Evolutionary conservation across 495 filamentous ascomycete genomes (phyloP).

Genomic region (Chaetomium cochliodes): DNA sequence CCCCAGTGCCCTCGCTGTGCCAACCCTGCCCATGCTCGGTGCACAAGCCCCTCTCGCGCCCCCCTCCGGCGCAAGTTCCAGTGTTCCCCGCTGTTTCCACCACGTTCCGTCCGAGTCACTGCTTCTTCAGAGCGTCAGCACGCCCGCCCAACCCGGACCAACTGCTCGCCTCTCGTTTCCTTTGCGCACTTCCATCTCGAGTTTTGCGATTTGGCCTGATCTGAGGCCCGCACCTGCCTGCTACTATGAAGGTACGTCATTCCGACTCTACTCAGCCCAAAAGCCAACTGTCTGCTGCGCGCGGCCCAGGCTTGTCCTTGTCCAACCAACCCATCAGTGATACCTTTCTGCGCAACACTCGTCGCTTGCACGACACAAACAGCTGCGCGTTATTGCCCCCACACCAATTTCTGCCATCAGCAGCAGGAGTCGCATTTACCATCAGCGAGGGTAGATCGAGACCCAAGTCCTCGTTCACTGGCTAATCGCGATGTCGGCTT

Average conservation of each 20-base stretch:
- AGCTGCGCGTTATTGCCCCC: neutral
- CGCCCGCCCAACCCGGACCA: neutral
- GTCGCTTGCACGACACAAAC: neutral
- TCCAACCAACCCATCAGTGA: constrained; percentile 15
- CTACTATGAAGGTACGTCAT: constrained; percentile 54
- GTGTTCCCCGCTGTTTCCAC: constrained; percentile 17
- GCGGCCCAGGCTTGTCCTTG: constrained; percentile 1
- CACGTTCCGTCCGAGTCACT: constrained; percentile 2
- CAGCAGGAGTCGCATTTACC: neutral
- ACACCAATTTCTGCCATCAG: neutral
- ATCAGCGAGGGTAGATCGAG: neutral
- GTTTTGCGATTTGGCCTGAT: constrained; percentile 13
- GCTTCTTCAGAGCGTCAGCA: neutral
- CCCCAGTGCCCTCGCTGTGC: too few relatives aligned
- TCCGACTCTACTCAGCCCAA: constrained; percentile 23
- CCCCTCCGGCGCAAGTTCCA: neutral
- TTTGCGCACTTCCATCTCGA: constrained; percentile 12
- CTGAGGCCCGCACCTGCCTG: constrained; percentile 25
- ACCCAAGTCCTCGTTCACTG: neutral
- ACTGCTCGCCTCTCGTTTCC: constrained; percentile 21
- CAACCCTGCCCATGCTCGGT: too few relatives aligned
- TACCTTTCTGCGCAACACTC: constrained; percentile 5
- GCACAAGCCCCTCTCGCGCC: too few relatives aligned
- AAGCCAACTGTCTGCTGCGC: constrained; percentile 10
- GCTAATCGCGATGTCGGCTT: constrained; percentile 44